phyloP scores from a whole-genome alignment of 2,329 filamentous ascomycete genomes.

The Seiridium unicorne region DNA sequence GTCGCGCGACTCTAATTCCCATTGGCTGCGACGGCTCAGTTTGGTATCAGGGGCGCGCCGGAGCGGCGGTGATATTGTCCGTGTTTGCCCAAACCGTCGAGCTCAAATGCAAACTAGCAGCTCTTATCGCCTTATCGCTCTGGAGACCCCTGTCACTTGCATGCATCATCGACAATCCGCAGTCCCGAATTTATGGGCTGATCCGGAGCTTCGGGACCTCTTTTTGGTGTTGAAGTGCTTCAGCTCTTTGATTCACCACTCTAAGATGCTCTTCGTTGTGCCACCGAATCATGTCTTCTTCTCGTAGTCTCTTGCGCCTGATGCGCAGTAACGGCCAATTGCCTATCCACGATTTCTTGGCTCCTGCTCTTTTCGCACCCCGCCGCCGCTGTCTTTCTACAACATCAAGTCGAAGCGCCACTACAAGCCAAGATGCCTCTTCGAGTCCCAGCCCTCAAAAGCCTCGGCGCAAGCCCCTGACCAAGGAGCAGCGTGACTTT shows the following conservation, averaged over 20 bases:
- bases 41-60: background rate
- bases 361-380: conserved; percentile 29
- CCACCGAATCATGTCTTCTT: background rate
- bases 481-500: conserved; percentile 68
- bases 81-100: background rate
- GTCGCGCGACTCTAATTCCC: background rate
- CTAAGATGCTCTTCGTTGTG: too few species aligned
- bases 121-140: background rate
- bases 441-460: conserved; percentile 25
- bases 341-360: conserved; percentile 35
- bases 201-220: background rate
- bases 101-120: background rate
- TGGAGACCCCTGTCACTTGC: background rate
- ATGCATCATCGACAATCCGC: conserved; percentile 4
- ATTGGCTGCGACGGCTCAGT: background rate
- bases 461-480: conserved; percentile 58
- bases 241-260: background rate
- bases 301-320: conserved; percentile 16
- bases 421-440: conserved; percentile 20
- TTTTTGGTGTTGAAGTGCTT: background rate
- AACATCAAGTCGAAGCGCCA: conserved; percentile 16
- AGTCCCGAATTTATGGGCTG: background rate
- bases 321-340: conserved; percentile 18
- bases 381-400: conserved; percentile 21
- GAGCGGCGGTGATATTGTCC: background rate